Percentiles rank a stretch among this genome's conserved stretches.
These are phyloP conservation scores for Vitellaria paradoxa DNA, from an alignment of 179 eudicot species.

Conservation along the genomic window DNA sequence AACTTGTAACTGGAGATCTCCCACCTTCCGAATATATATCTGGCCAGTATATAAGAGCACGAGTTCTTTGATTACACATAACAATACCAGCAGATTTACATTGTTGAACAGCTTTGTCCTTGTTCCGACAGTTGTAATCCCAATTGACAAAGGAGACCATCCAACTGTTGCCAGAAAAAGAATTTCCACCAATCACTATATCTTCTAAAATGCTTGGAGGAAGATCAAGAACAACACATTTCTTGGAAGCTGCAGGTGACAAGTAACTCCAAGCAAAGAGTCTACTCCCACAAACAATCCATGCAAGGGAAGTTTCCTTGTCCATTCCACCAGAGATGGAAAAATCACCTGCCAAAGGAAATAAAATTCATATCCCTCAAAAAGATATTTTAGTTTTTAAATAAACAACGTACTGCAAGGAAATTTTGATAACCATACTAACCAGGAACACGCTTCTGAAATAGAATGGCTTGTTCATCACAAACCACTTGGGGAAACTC, in stretches of 20 bases:
- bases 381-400: neutral
- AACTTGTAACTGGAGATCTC: constrained; percentile 38
- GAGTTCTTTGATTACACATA: constrained; percentile 61
- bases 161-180: constrained; percentile 53
- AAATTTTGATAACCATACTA: constrained; percentile 18
- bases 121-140: constrained; percentile 39
- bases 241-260: constrained; percentile 71
- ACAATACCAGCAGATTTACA: constrained; percentile 65
- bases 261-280: constrained; percentile 84
- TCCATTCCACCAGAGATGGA: constrained; percentile 86
- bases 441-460: constrained; percentile 63
- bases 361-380: neutral
- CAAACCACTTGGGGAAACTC: constrained; percentile 90
- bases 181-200: constrained; percentile 28
- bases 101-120: constrained; percentile 32
- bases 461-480: constrained; percentile 54
- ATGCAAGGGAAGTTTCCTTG: constrained; percentile 72
- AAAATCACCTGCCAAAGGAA: constrained; percentile 51
- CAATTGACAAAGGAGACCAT: constrained; percentile 59
- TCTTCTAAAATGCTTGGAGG: constrained; percentile 40
- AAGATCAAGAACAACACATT: constrained; percentile 68
- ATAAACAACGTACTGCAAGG: neutral
- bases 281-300: constrained; percentile 74
- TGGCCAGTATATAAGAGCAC: constrained; percentile 73
- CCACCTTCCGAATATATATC: constrained; percentile 56